Base-by-base conservation (phyloP, 1,139 yeast species). In the Nakaseomyces kungkrabaensis region DNA sequence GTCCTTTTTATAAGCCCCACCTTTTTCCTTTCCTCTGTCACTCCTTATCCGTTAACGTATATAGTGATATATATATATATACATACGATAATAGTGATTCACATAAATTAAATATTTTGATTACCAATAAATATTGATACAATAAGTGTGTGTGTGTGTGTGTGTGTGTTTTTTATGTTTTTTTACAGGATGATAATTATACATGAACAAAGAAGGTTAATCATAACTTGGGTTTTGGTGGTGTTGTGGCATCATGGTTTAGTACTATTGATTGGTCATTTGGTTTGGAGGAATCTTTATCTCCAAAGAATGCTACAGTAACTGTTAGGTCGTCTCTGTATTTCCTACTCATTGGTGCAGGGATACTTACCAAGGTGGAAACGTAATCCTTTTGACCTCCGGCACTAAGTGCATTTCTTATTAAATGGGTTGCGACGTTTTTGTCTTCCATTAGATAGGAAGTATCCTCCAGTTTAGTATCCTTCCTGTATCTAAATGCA, bases 281-380 rank as follows among this genome's bases (percentile, higher is more conserved):
- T 52, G 72, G 68, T 40, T 69, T 72, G 1, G 70, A 69, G 17
- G 68, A 71, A 7, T 68, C 66, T 47, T 72, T 77, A 31, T 78
- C 75, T 11, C 94, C 95, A 65, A 92, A 92, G 68, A 92, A 92
- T 4, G 90, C 89, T 27, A 92, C 98, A 3, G 97, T 89, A 8
- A 90, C 97, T 0, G 97, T 90, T 62, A 92, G 74, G 65, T 92
- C 98, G 70, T 92, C 98, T 67, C 98, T 79, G 68, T 90, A 92
- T 47, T 88, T 77, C 68, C 98, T 80, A 24, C 96, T 85, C 56
- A 85, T 78, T 1, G 98, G 97, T 37, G 88, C 79, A n/a, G 98
- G 97, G 51, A 92, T 89, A 49, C 95, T 84, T 25, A 90, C 83
- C 53, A 92, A 72, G 79, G 94, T 85, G 11, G 90, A 81, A 0